Evolutionary conservation across 371 early-diverging fungal species (phyloP).

Genomic region (Rhizopus stolonifer): DNA sequence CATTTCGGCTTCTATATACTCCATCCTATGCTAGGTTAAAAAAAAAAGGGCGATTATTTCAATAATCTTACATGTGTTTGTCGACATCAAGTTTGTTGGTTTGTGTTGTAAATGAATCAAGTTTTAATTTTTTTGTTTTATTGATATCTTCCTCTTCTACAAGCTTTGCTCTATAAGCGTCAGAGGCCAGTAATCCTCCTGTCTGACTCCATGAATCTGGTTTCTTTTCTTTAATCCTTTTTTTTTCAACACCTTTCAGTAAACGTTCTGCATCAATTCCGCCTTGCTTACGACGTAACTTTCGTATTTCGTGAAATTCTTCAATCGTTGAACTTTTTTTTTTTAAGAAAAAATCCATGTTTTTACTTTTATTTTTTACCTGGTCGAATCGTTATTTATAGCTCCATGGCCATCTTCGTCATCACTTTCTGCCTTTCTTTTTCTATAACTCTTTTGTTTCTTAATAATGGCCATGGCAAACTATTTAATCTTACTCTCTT

Average conservation of each 20-base stretch:
- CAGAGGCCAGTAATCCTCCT: slow-evolving; percentile 54
- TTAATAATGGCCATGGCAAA: slow-evolving; percentile 27
- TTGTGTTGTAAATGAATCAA: slow-evolving; percentile 79
- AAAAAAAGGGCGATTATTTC: too few relatives aligned
- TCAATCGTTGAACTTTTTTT: slow-evolving; percentile 43
- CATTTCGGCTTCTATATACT: slow-evolving; percentile 47
- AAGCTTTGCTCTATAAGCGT: slow-evolving; percentile 27
- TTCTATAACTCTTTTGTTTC: slow-evolving; percentile 39
- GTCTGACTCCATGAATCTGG: slow-evolving; percentile 53
- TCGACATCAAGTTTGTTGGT: slow-evolving; percentile 84
- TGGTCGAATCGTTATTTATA: too few relatives aligned
- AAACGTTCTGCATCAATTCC: slow-evolving; percentile 64
- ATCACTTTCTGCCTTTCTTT: slow-evolving; percentile 38
- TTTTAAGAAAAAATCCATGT: not conserved
- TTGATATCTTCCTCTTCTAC: slow-evolving; percentile 16
- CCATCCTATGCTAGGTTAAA: slow-evolving; percentile 76
- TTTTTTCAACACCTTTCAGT: slow-evolving; percentile 54
- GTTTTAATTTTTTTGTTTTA: slow-evolving; percentile 9
- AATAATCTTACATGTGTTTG: slow-evolving; percentile 68
- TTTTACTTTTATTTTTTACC: too few relatives aligned
- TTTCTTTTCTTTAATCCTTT: slow-evolving; percentile 50
- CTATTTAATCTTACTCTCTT: slow-evolving; percentile 9
- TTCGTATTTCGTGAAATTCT: slow-evolving; percentile 66
- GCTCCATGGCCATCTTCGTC: slow-evolving; percentile 20
- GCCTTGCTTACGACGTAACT: slow-evolving; percentile 55